These are phyloP conservation scores for Amniculicola lignicola DNA, from an alignment of 495 filamentous ascomycete genomes.

Conservation along the genomic window DNA sequence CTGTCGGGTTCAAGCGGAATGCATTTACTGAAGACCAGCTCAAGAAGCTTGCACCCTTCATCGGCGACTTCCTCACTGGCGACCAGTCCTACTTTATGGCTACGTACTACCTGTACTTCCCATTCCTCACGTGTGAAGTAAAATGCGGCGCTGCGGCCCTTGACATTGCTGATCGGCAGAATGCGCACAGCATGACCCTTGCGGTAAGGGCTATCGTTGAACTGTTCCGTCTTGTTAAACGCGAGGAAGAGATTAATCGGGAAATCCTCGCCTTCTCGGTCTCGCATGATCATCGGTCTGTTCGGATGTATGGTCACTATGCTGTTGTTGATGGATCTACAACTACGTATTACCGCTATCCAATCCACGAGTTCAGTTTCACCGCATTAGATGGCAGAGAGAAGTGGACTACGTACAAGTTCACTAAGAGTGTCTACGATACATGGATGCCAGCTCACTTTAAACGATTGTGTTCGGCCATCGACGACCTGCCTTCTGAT, in stretches of 20 bases:
- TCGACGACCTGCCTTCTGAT: neutral
- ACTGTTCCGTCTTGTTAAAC: conserved; percentile 22
- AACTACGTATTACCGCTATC: conserved; percentile 40
- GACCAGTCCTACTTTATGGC: conserved; percentile 22
- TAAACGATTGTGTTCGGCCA: neutral
- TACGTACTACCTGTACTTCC: conserved; percentile 42
- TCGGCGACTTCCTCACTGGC: conserved; percentile 12
- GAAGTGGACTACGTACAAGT: neutral
- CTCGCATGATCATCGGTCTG: conserved; percentile 44
- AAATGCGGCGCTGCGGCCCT: conserved; percentile 41
- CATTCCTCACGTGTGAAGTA: conserved; percentile 43
- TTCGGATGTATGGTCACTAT: conserved; percentile 38
- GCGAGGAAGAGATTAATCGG: neutral
- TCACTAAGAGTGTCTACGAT: neutral
- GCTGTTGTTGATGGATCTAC: conserved; percentile 18
- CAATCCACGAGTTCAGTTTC: conserved; percentile 30
- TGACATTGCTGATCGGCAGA: conserved; percentile 42
- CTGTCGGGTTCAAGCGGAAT: conserved; percentile 28
- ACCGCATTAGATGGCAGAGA: neutral
- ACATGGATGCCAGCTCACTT: neutral
- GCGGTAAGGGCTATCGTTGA: conserved; percentile 39
- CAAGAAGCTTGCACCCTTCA: conserved; percentile 4
- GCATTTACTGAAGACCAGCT: conserved; percentile 27
- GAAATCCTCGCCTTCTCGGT: conserved; percentile 44
- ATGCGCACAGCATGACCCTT: conserved; percentile 42